These are phyloP conservation scores for Ramularia collo-cygni DNA, from an alignment of 2,329 filamentous ascomycete species.

Conservation along the genomic window DNA sequence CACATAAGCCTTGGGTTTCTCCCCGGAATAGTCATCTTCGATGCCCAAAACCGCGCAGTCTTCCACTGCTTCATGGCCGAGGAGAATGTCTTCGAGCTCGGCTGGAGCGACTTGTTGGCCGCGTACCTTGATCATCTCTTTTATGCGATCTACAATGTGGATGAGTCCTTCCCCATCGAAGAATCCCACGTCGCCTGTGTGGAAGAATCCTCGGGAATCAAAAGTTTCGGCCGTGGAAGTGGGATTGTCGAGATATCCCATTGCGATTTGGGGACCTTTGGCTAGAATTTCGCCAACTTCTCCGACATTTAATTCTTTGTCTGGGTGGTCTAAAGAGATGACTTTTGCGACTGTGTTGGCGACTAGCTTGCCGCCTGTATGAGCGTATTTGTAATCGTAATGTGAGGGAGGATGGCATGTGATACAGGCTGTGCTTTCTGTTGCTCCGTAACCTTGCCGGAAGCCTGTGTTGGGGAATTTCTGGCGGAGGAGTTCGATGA, in stretches of 20 bases:
- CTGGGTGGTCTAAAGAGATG: slow-evolving; percentile 44
- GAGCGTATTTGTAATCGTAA: slow-evolving; percentile 52
- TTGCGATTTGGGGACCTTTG: slow-evolving; percentile 32
- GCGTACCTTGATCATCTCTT: slow-evolving; percentile 64
- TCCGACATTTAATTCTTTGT: slow-evolving; percentile 42
- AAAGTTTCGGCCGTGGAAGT: slow-evolving; percentile 37
- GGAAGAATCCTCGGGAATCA: slow-evolving; percentile 45
- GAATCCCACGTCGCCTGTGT: slow-evolving; percentile 53
- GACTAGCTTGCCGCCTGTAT: slow-evolving; percentile 49
- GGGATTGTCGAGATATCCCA: slow-evolving; percentile 32
- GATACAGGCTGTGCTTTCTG: slow-evolving; percentile 57
- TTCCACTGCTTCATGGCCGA: slow-evolving; percentile 50
- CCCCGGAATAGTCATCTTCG: slow-evolving; percentile 49
- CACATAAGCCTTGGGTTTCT: slow-evolving; percentile 52
- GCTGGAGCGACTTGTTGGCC: slow-evolving; percentile 57
- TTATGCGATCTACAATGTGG: slow-evolving; percentile 55
- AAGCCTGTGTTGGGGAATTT: slow-evolving; percentile 55
- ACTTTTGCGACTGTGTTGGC: slow-evolving; percentile 55
- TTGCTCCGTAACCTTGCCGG: slow-evolving; percentile 65
- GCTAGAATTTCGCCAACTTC: slow-evolving; percentile 44
- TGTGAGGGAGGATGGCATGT: slow-evolving; percentile 52
- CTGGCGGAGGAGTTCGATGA: slow-evolving; percentile 48
- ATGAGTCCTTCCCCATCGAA: slow-evolving; percentile 52
- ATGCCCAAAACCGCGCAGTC: slow-evolving; percentile 53
- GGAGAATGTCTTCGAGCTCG: slow-evolving; percentile 56